Conservation (phyloP, 495 filamentous ascomycete genomes). For the Tetracladium setigerum region DNA sequence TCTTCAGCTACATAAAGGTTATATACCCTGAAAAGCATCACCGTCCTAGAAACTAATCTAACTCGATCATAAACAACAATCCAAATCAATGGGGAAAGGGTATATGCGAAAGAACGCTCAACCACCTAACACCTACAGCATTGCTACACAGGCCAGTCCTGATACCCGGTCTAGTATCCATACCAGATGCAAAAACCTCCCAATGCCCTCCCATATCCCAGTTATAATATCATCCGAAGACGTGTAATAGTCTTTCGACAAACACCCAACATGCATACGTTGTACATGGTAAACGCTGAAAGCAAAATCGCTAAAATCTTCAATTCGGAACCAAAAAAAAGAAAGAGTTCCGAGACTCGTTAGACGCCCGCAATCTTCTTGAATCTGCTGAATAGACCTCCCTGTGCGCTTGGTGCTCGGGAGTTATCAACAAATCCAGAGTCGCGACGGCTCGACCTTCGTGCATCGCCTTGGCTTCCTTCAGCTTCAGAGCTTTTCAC, state of each 20-base stretch:
- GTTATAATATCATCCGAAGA: no score
- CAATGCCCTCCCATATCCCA: conserved; percentile 2
- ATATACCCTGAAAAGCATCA: no score
- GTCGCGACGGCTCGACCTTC: conserved; percentile 26
- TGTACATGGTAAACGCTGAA: background rate
- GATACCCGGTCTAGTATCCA: conserved; percentile 10
- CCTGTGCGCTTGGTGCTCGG: conserved; percentile 19
- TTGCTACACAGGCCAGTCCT: conserved; percentile 11
- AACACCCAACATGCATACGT: conserved; percentile 5
- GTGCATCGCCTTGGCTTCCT: conserved; percentile 22
- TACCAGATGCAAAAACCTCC: conserved; percentile 8
- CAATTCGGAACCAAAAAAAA: no score
- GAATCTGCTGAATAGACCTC: conserved; percentile 47
- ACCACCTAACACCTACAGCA: conserved; percentile 3
- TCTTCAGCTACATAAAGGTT: no score
- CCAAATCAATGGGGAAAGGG: background rate
- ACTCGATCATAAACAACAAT: background rate
- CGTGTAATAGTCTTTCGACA: background rate
- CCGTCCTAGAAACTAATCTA: no score
- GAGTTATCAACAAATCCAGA: conserved; percentile 29
- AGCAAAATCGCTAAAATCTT: no score
- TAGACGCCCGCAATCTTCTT: conserved; percentile 32
- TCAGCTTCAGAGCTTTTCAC: conserved; percentile 16
- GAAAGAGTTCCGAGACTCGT: background rate
- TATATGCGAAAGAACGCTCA: conserved; percentile 11